phyloP scores from a whole-genome alignment of 176 grass and related monocot species.

The Luzula sylvatica region DNA sequence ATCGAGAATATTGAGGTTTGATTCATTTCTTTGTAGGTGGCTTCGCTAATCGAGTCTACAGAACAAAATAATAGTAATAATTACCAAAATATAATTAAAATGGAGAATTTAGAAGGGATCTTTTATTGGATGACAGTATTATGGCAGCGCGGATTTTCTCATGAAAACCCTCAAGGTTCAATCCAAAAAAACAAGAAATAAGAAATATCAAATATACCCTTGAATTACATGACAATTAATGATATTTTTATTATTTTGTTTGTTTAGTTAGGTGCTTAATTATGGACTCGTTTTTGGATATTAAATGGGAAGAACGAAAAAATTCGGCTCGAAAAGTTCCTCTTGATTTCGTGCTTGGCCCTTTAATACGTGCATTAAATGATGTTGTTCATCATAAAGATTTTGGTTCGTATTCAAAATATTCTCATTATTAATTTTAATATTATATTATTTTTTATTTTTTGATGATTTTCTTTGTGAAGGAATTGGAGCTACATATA shows the following conservation, averaged over 20 bases:
- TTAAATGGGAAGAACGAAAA: constrained; percentile 42
- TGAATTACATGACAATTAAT: constrained; percentile 1
- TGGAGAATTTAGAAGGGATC: constrained; percentile 54
- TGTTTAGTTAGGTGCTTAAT: constrained; percentile 71
- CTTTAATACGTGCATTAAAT: constrained; percentile 60
- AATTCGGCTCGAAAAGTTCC: constrained; percentile 45
- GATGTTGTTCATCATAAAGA: constrained; percentile 94
- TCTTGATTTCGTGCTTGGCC: constrained; percentile 63
- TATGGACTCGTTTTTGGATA: constrained; percentile 86
- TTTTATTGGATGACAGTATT: constrained; percentile 81
- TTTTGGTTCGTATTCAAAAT: constrained; percentile 70
- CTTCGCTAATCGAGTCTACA: constrained; percentile 56
- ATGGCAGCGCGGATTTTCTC: constrained; percentile 86
- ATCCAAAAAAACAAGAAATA: no score
- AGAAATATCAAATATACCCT: no score
- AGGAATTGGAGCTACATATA: constrained; percentile 71
- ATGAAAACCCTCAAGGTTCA: constrained; percentile 87
- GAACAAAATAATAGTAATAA: constrained; percentile 28
- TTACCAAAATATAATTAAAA: constrained; percentile 47
- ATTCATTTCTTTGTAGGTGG: constrained; percentile 38
- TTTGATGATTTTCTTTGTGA: constrained; percentile 19
- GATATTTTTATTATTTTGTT: constrained; percentile 19
- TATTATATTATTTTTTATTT: neutral
- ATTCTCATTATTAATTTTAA: constrained; percentile 1
- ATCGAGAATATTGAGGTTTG: constrained; percentile 2